These are phyloP conservation scores for Xylariaceae sp. DNA, from an alignment of 2,329 filamentous ascomycete genomes.

Conservation along the genomic window DNA sequence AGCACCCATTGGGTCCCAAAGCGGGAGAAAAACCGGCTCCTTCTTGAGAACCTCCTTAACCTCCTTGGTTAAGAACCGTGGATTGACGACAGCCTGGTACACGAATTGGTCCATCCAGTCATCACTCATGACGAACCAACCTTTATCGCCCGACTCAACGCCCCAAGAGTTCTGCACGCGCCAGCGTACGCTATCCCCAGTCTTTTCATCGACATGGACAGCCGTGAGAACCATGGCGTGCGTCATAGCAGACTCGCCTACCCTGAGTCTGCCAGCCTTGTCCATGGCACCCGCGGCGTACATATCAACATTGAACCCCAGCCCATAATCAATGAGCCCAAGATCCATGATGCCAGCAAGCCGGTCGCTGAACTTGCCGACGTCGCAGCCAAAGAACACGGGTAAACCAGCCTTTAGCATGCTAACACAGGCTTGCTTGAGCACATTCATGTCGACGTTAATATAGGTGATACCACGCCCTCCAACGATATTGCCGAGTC, in stretches of 20 bases:
- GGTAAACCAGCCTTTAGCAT: slow-evolving; percentile 82
- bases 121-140: slow-evolving; percentile 91
- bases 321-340: slow-evolving; percentile 76
- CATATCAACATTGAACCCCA: slow-evolving; percentile 81
- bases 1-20: slow-evolving; percentile 84
- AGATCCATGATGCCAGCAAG: slow-evolving; percentile 80
- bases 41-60: slow-evolving; percentile 74
- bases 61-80: slow-evolving; percentile 68
- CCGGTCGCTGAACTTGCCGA: slow-evolving; percentile 79
- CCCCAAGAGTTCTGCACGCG: slow-evolving; percentile 90
- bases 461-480: slow-evolving; percentile 80
- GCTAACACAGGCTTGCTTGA: slow-evolving; percentile 75
- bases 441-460: slow-evolving; percentile 75
- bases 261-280: slow-evolving; percentile 76
- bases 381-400: slow-evolving; percentile 88
- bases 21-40: slow-evolving; percentile 72
- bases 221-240: slow-evolving; percentile 92
- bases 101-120: slow-evolving; percentile 81
- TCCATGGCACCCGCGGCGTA: slow-evolving; percentile 63
- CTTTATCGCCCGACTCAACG: slow-evolving; percentile 70
- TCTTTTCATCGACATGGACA: slow-evolving; percentile 74
- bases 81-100: slow-evolving; percentile 86
- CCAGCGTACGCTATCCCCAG: slow-evolving; percentile 74
- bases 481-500: slow-evolving; percentile 82
- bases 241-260: slow-evolving; percentile 83